Conservation (phyloP, 371 early-diverging fungal species). For the Saksenaea vasiformis region DNA sequence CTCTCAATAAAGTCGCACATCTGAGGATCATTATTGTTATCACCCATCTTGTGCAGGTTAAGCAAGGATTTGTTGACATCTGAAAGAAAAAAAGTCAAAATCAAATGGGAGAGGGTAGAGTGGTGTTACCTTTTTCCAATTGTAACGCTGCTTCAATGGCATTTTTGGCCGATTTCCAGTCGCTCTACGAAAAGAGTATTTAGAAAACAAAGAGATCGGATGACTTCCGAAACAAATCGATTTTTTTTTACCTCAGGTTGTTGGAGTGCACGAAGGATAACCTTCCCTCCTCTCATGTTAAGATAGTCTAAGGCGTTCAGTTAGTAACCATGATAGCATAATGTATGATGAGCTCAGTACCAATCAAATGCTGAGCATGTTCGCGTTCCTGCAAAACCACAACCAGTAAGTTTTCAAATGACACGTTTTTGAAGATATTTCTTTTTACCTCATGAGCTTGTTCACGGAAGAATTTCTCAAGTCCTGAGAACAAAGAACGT, state of each 20-base stretch:
- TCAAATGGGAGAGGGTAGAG: not conserved
- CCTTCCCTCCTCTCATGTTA: constrained; percentile 60
- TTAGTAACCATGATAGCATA: not conserved
- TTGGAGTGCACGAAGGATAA: constrained; percentile 48
- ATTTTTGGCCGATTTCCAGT: constrained; percentile 68
- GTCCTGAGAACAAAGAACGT: constrained; percentile 20
- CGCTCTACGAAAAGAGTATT: constrained; percentile 31
- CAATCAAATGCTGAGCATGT: constrained; percentile 59
- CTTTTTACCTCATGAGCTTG: constrained; percentile 49
- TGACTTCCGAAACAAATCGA: not conserved
- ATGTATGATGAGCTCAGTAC: constrained; percentile 13
- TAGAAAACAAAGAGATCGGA: not conserved
- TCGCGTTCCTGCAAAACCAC: constrained; percentile 48
- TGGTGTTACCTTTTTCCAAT: constrained; percentile 59
- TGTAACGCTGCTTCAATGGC: constrained; percentile 69
- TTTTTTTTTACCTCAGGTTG: constrained; percentile 49
- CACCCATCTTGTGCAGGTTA: constrained; percentile 65
- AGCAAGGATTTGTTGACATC: constrained; percentile 72
- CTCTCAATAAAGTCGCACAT: constrained; percentile 70
- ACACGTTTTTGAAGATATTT: not conserved
- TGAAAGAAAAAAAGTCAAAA: constrained; percentile 12
- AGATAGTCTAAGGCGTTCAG: constrained; percentile 42
- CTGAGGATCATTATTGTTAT: constrained; percentile 66
- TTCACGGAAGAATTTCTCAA: constrained; percentile 63
- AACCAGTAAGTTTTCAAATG: not conserved